Percentiles rank a stretch among this genome's conserved stretches.
Conservation (phyloP, 2,329 filamentous ascomycete genomes). For the Fusarium penzigii region DNA sequence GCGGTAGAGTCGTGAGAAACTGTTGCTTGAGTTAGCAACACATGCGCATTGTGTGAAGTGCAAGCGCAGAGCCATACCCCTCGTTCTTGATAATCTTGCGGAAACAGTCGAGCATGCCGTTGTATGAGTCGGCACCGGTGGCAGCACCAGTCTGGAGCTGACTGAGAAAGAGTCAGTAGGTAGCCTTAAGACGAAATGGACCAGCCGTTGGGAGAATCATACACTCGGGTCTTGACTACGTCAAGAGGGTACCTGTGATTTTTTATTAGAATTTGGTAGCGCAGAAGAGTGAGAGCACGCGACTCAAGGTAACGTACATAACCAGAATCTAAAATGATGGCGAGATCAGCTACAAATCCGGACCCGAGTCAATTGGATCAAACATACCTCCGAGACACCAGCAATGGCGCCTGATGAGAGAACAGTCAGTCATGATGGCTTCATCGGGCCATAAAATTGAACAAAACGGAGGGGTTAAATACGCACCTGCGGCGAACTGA, state of each 20-base stretch:
- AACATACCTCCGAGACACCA: slow-evolving; percentile 89
- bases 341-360: slow-evolving; percentile 14
- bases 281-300: slow-evolving; percentile 9
- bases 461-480: slow-evolving; percentile 21
- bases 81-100: slow-evolving; percentile 95
- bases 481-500: slow-evolving; percentile 88
- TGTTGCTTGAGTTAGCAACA: slow-evolving; percentile 38
- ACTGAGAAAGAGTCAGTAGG: slow-evolving; percentile 48
- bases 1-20: slow-evolving; percentile 87
- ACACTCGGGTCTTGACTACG: slow-evolving; percentile 98
- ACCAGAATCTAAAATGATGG: slow-evolving; percentile 69
- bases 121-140: slow-evolving; percentile 81
- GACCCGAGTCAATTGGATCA: slow-evolving; percentile 18
- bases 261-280: slow-evolving; percentile 13
- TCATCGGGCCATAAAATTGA: not conserved
- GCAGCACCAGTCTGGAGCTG: slow-evolving; percentile 80
- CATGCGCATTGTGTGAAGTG: slow-evolving; percentile 8
- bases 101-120: slow-evolving; percentile 98
- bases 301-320: slow-evolving; percentile 60
- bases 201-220: slow-evolving; percentile 43
- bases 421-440: slow-evolving; percentile 22
- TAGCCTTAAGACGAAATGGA: slow-evolving; percentile 2
- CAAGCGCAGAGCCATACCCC: slow-evolving; percentile 61
- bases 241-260: slow-evolving; percentile 90
- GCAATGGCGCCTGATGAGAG: slow-evolving; percentile 74